phyloP scores from a whole-genome alignment of 495 filamentous ascomycete species.

The Hypoxylon crocopeplum region DNA sequence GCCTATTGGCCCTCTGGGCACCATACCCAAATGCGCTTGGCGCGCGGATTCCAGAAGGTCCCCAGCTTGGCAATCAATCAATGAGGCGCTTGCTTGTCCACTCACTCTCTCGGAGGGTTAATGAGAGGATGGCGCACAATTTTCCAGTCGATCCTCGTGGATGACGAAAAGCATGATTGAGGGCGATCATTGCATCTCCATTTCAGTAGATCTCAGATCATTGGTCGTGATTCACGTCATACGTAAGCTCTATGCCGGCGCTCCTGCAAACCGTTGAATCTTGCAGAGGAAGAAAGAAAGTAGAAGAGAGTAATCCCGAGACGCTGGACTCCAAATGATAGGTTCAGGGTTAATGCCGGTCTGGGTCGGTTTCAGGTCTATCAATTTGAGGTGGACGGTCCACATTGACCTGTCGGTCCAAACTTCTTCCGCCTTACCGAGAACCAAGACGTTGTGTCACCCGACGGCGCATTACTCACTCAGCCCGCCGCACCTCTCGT shows the following conservation, averaged over 20 bases:
- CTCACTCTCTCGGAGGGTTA: background rate
- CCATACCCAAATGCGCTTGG: slow-evolving; percentile 3
- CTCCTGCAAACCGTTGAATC: slow-evolving; percentile 28
- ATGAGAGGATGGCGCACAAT: background rate
- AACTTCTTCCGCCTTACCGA: slow-evolving; percentile 3
- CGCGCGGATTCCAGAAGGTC: slow-evolving; percentile 11
- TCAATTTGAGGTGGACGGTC: background rate
- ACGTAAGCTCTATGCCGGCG: slow-evolving; percentile 20
- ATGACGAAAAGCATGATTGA: slow-evolving; percentile 6
- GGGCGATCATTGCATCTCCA: slow-evolving; percentile 1
- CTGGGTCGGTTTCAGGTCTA: slow-evolving; percentile 24
- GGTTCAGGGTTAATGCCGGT: slow-evolving; percentile 4
- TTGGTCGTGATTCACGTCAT: slow-evolving; percentile 17
- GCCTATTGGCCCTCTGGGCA: slow-evolving; percentile 15
- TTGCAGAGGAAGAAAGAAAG: no score
- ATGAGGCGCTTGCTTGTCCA: slow-evolving; percentile 19
- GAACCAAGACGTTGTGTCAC: background rate
- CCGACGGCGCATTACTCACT: background rate
- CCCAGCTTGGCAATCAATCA: no score
- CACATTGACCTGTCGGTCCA: slow-evolving; percentile 1
- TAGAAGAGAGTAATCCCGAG: slow-evolving; percentile 13
- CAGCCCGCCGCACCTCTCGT: no score
- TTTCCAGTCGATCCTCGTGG: background rate
- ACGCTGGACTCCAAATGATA: slow-evolving; percentile 16
- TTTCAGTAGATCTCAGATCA: slow-evolving; percentile 13